Base-by-base conservation (phyloP, 331 rosid species). In the Pyrus hybrid region DNA sequence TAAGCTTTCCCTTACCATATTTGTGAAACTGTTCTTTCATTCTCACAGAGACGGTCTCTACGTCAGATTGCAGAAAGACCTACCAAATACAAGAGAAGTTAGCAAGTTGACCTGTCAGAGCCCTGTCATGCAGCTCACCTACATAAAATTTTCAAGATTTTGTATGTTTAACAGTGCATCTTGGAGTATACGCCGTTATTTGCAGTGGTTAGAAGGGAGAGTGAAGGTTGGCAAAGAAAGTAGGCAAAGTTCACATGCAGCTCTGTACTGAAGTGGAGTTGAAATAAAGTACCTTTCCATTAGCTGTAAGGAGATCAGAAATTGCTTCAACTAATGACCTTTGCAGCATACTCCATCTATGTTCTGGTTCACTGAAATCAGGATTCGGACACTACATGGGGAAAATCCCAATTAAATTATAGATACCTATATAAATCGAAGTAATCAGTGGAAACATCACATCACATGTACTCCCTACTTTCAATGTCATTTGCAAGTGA, bases 311-410 rank as follows among this genome's bases (percentile, higher is more conserved):
- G 76, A 88, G 86, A 75, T 87, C 96, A 54, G 82, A 83, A 53
- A 90, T 78, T 60, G 98, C 93, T 83, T 94, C 98, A 11, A 88
- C 85, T 82, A 94, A 82, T 60, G 91, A 67, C 79, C 89, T 89
- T 79, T 85, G 97, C 82, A 94, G 79, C 95, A 94, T 90, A 67
- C 97, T 88, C 99, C 99, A 94, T 86, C 97, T 86, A 79, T 90
- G 81, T 72, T 86, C 91, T 51, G 96, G 97, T 75, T 92, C 86
- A 74, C 84, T 92, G 84, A 94, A 94, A 80, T 92, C 92, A 6
- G 99, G 99, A 71, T 93, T 90, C 18, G 97, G 98, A 83, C 98
- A 93, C 98, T 93, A 20, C 9, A 81, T 13, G 5, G 33, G 61
- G 63, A 82, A 32, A 64, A 61, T 45, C 13, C 68, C 68, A 29